Evolutionary conservation across 1,284 basidiomycete genomes (phyloP).

Genomic region (Rhodotorula sp.): DNA sequence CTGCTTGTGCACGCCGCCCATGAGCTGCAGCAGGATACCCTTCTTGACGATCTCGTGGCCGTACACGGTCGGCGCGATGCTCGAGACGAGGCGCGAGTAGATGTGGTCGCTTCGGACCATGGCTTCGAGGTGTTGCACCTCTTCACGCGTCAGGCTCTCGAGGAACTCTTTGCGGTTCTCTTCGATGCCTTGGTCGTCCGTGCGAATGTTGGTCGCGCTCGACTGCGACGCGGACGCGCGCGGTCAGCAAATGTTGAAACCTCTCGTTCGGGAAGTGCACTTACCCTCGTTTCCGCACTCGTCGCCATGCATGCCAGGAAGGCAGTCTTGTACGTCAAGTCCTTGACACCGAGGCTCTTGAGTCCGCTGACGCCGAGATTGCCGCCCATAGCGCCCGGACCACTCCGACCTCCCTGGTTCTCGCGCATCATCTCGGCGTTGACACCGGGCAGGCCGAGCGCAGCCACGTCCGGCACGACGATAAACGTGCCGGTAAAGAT

Average conservation of each 20-base stretch:
- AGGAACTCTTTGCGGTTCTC: constrained; percentile 64
- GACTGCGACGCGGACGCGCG: constrained; percentile 53
- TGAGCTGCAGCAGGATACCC: constrained; percentile 91
- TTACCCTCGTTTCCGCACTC: constrained; percentile 77
- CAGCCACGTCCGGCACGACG: constrained; percentile 96
- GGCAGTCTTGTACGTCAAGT: constrained; percentile 97
- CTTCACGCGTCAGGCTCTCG: constrained; percentile 83
- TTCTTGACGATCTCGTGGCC: constrained; percentile 99
- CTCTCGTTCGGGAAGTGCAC: constrained; percentile 42
- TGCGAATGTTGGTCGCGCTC: constrained; percentile 75
- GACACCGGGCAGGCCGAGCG: constrained; percentile 91
- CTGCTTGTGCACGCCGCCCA: constrained; percentile 99
- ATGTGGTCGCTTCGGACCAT: constrained; percentile 96
- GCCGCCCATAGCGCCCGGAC: constrained; percentile 66
- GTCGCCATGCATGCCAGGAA: constrained; percentile 98
- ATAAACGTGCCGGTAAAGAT: constrained; percentile 98
- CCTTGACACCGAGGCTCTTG: constrained; percentile 90
- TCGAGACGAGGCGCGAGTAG: constrained; percentile 87
- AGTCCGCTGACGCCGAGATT: constrained; percentile 88
- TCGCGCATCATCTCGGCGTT: constrained; percentile 91
- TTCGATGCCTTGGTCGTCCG: constrained; percentile 76
- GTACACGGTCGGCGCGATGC: constrained; percentile 97
- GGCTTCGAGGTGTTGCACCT: constrained; percentile 87
- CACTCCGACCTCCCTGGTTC: constrained; percentile 61
- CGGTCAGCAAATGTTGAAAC: background rate